Evolutionary conservation across 352 stramenopile species (phyloP), one percentile per base, ranked within the genome.

Genomic region (Phytophthora sp.): DNA sequence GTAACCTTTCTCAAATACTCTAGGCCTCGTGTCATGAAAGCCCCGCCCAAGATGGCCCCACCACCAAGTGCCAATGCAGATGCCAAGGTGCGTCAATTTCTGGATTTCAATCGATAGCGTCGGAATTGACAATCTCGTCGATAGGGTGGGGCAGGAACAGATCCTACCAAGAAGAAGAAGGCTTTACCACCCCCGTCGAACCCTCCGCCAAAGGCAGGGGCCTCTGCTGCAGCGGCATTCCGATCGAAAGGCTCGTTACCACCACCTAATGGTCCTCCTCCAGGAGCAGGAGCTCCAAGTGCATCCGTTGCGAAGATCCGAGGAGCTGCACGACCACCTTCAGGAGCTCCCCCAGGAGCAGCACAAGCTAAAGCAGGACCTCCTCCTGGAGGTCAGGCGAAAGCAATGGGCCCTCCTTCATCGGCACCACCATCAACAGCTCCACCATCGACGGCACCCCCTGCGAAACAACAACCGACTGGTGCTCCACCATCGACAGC

Each of bases 221-320:
- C 52, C 0, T 91, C 82, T 0, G 82, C 84, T 9, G 84, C 83
- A 11, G 76, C 82, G 4, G 82, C 79, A 2, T 87, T 94, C 23
- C 77, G 85, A 31, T 83, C 82, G 1, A 94, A 94, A 45, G 79
- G 76, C 0, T 62, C 76, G 8, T 53, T 91, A 5, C 80, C 82
- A 5, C 82, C 82, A 1, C 82, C 85, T 0, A 91, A 76, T 62
- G 82, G 79, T 5, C 77, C 85, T 41, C 85, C 82, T 7, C 83
- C 85, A 17, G 70, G 58, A n/a, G 38, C 69, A 48, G 72, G 76
- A 3, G 74, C 68, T 9, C 57, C 79, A 3, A 94, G 80, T 70
- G 70, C 82, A 17, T 90, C 82, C 0, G 82, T 94, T 0, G 79
- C 82, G 5, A 94, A 94, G 66, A 87, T 94, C 42, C 85, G 82